Conservation (phyloP, 371 early-diverging fungal genomes). For the Coemansia sp. region DNA sequence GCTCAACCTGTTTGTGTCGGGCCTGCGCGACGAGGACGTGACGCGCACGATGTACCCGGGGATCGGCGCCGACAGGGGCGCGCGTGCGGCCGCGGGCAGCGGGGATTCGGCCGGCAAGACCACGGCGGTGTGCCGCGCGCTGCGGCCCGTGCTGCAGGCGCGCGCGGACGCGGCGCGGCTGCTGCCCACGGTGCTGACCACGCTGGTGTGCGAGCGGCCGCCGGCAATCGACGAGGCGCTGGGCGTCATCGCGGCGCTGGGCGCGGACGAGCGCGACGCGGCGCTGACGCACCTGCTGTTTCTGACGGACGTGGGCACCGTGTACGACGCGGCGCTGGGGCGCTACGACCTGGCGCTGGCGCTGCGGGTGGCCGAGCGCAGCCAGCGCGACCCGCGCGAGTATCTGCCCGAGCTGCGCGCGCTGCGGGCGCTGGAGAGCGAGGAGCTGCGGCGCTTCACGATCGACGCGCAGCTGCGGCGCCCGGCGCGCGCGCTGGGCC, state of each 20-base stretch:
- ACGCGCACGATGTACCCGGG: constrained; percentile 51
- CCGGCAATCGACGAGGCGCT: constrained; percentile 81
- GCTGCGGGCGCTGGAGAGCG: constrained; percentile 65
- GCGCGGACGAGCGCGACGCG: constrained; percentile 64
- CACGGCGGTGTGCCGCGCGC: constrained; percentile 72
- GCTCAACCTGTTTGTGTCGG: constrained; percentile 87
- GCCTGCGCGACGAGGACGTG: constrained; percentile 62
- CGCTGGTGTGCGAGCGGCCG: constrained; percentile 80
- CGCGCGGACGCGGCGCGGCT: constrained; percentile 60
- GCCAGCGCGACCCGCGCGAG: constrained; percentile 95
- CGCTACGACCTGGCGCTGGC: constrained; percentile 93
- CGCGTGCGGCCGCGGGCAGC: not conserved
- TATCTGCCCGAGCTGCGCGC: constrained; percentile 87
- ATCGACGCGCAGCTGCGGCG: constrained; percentile 87
- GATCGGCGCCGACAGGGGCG: not conserved
- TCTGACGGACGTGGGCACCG: constrained; percentile 79
- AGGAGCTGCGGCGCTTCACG: constrained; percentile 75
- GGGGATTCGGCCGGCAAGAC: constrained; percentile 56
- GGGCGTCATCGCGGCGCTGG: constrained; percentile 44
- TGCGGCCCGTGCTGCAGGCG: constrained; percentile 64
- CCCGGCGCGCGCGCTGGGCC: constrained; percentile 64
- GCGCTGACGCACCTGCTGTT: constrained; percentile 91
- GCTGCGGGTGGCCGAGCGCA: constrained; percentile 91
- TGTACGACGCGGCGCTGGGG: constrained; percentile 91
- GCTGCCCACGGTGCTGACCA: constrained; percentile 81